Percentiles rank a stretch among this genome's conserved stretches.
Evolutionary conservation across 2,329 filamentous ascomycete genomes (phyloP).

Genomic region (Fusarium sp.): DNA sequence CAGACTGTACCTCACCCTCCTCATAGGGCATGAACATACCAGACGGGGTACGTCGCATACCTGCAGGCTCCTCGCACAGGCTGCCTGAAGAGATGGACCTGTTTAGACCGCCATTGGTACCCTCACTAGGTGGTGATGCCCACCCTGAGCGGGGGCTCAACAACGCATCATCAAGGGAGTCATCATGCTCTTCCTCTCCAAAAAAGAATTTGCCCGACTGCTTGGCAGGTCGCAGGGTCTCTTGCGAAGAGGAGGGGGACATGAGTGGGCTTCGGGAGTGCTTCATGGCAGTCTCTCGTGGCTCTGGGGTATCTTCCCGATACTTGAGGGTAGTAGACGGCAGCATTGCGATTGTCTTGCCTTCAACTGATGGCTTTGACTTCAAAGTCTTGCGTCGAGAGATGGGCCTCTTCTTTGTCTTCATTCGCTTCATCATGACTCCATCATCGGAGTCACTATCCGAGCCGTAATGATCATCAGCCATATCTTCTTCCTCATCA

Average conservation of each 20-base stretch:
- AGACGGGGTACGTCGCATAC: conserved; percentile 83
- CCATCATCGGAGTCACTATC: conserved; percentile 82
- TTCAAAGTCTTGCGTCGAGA: conserved; percentile 56
- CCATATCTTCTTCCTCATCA: conserved; percentile 79
- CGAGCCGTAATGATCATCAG: conserved; percentile 66
- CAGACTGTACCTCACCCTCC: conserved; percentile 75
- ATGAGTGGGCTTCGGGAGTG: conserved; percentile 69
- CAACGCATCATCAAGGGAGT: conserved; percentile 61
- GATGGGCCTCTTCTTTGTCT: conserved; percentile 68
- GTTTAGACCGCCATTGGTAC: conserved; percentile 55
- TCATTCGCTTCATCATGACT: conserved; percentile 84
- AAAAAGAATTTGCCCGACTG: conserved; percentile 75
- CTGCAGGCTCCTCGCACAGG: conserved; percentile 67
- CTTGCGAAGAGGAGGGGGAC: conserved; percentile 85
- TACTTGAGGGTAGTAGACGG: conserved; percentile 92
- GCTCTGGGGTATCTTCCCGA: conserved; percentile 81
- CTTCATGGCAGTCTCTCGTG: conserved; percentile 73
- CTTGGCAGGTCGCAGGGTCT: conserved; percentile 81
- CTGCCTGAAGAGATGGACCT: conserved; percentile 65
- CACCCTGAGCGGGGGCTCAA: conserved; percentile 52
- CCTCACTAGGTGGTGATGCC: conserved; percentile 50
- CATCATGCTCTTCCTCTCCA: conserved; percentile 72
- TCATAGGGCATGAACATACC: conserved; percentile 95
- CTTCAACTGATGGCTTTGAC: conserved; percentile 68
- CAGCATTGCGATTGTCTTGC: conserved; percentile 89